Percentiles rank a stretch among this genome's conserved stretches.
phyloP scores from a whole-genome alignment of 371 early-diverging fungal genomes.

The Actinomortierella wolfii region DNA sequence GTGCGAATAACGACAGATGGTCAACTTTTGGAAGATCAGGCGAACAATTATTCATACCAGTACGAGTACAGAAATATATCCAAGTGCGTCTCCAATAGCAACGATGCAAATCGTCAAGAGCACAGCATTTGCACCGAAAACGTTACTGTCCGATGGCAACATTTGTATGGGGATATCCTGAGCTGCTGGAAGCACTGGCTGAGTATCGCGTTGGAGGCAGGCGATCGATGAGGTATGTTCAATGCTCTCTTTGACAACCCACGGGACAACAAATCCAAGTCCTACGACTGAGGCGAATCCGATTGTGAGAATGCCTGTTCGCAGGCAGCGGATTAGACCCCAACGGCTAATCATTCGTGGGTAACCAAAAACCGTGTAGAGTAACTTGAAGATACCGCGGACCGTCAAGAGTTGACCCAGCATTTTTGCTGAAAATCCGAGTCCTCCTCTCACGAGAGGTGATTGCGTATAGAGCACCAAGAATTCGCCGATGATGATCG shows the following conservation, averaged over 20 bases:
- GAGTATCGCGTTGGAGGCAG: too few relatives aligned
- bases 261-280: conserved; percentile 19
- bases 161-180: too few relatives aligned
- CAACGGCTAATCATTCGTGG: conserved; percentile 18
- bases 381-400: conserved; percentile 23
- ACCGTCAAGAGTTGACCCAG: conserved; percentile 19
- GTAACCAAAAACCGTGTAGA: conserved; percentile 19
- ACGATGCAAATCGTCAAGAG: conserved; percentile 1
- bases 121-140: too few relatives aligned
- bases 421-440: conserved; percentile 19
- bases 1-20: too few relatives aligned
- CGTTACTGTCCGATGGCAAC: too few relatives aligned
- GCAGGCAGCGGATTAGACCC: conserved; percentile 15
- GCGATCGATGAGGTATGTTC: too few relatives aligned
- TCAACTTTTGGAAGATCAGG: too few relatives aligned
- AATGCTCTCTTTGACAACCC: conserved; percentile 4
- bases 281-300: conserved; percentile 22
- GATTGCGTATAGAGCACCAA: conserved; percentile 31
- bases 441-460: conserved; percentile 14
- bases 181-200: too few relatives aligned
- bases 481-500: conserved; percentile 20
- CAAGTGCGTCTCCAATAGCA: conserved; percentile 31
- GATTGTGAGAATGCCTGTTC: conserved; percentile 17
- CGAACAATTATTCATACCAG: too few relatives aligned
- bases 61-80: conserved; percentile 30